Conservation (phyloP, 441 rosid species). For the Erodium trifolium region DNA sequence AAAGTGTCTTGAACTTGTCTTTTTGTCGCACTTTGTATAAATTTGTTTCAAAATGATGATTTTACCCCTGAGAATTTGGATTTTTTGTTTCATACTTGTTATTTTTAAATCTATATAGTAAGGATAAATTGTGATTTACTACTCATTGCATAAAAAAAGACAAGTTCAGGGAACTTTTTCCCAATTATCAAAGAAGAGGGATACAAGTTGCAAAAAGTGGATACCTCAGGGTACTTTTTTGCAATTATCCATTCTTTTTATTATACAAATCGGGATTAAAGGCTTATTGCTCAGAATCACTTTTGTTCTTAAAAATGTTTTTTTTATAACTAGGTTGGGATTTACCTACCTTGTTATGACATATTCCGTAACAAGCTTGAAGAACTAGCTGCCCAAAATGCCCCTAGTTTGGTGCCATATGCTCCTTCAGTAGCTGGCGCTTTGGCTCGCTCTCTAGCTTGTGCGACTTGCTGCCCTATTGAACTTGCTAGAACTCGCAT, state of each 20-base stretch:
- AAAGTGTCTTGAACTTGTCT: too few relatives aligned
- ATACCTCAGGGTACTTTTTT: too few relatives aligned
- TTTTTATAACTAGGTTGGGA: conserved; percentile 60
- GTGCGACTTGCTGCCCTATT: conserved; percentile 84
- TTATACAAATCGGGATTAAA: neutral
- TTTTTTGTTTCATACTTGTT: too few relatives aligned
- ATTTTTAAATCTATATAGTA: too few relatives aligned
- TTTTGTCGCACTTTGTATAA: too few relatives aligned
- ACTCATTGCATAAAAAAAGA: too few relatives aligned
- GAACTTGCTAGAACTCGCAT: conserved; percentile 97
- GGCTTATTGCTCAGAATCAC: neutral
- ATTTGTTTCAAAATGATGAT: too few relatives aligned
- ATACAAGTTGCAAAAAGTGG: too few relatives aligned
- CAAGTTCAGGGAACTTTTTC: too few relatives aligned
- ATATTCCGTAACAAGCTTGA: conserved; percentile 73
- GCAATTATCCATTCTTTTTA: neutral
- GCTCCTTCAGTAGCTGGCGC: conserved; percentile 75
- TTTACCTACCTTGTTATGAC: conserved; percentile 89
- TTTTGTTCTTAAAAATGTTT: neutral
- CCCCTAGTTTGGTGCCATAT: conserved; percentile 45
- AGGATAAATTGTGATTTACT: too few relatives aligned
- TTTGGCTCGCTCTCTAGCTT: conserved; percentile 86
- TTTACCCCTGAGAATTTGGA: too few relatives aligned
- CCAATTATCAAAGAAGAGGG: too few relatives aligned
- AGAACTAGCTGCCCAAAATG: conserved; percentile 38